Conservation (phyloP, 768 basidiomycete species). For the Filobasidium wieringae region DNA sequence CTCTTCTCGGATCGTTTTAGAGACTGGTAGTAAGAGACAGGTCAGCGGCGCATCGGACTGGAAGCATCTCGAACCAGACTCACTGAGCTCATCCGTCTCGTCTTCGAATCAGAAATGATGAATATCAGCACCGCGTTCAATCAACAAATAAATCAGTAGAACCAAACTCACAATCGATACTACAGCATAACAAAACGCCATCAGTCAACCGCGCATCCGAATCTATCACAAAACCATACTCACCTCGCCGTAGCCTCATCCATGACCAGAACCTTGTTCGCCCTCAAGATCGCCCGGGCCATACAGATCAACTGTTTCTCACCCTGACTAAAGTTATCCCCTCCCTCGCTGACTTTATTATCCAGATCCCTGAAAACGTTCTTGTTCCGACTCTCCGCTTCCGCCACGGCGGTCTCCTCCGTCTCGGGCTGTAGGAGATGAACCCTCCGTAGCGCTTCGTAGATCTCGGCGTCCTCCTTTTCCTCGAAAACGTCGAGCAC, state of each 20-base stretch:
- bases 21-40: constrained; percentile 16
- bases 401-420: constrained; percentile 11
- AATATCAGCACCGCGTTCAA: no score
- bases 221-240: no score
- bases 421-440: constrained; percentile 33
- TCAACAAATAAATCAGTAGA: no score
- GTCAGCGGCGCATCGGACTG: constrained; percentile 1
- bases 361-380: constrained; percentile 34
- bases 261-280: constrained; percentile 69
- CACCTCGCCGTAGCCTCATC: constrained; percentile 60
- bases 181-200: no score
- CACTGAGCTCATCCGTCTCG: constrained; percentile 79
- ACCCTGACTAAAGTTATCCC: constrained; percentile 65
- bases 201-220: no score
- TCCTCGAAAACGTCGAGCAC: constrained; percentile 78
- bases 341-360: constrained; percentile 49
- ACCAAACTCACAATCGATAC: no score
- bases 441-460: constrained; percentile 35
- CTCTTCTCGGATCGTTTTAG: constrained; percentile 37
- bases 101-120: no score
- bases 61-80: constrained; percentile 24
- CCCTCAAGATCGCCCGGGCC: constrained; percentile 72
- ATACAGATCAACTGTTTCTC: constrained; percentile 81
- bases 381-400: constrained; percentile 27
- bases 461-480: constrained; percentile 68